These are phyloP conservation scores for Linderina pennispora DNA, from an alignment of 192 early-diverging fungal species.

Conservation along the genomic window DNA sequence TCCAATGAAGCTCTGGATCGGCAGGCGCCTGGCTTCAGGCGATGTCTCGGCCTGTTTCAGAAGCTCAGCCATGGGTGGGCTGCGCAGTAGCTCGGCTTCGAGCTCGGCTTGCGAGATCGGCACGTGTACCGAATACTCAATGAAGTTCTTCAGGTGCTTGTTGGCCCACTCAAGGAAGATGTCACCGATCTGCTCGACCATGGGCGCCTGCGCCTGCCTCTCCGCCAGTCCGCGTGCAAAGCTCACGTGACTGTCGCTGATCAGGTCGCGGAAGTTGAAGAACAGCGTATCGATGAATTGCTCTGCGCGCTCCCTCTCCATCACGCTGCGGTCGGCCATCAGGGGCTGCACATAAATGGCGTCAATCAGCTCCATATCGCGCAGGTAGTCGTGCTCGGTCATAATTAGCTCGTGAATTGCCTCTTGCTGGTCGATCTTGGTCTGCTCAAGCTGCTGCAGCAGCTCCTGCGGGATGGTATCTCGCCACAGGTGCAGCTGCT, in stretches of 20 bases:
- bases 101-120: conserved; percentile 70
- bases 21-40: conserved; percentile 71
- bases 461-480: conserved; percentile 32
- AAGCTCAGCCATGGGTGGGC: conserved; percentile 63
- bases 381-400: conserved; percentile 83
- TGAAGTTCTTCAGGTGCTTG: conserved; percentile 60
- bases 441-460: conserved; percentile 18
- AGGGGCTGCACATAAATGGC: conserved; percentile 63
- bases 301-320: conserved; percentile 50
- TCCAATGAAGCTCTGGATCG: conserved; percentile 81
- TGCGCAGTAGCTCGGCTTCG: conserved; percentile 67
- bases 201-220: conserved; percentile 49
- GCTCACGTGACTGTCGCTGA: conserved; percentile 52
- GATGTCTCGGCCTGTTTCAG: conserved; percentile 66
- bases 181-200: conserved; percentile 78
- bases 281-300: conserved; percentile 70
- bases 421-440: conserved; percentile 60
- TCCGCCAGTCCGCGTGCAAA: conserved; percentile 48
- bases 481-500: conserved; percentile 42
- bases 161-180: conserved; percentile 67
- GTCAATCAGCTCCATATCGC: conserved; percentile 76
- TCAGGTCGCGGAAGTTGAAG: conserved; percentile 64
- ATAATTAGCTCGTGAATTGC: conserved; percentile 85
- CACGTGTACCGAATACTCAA: conserved; percentile 81
- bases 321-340: conserved; percentile 47